Evolutionary conservation across 768 basidiomycete genomes (phyloP).

Genomic region (Dictyophora rubrovolvata): DNA sequence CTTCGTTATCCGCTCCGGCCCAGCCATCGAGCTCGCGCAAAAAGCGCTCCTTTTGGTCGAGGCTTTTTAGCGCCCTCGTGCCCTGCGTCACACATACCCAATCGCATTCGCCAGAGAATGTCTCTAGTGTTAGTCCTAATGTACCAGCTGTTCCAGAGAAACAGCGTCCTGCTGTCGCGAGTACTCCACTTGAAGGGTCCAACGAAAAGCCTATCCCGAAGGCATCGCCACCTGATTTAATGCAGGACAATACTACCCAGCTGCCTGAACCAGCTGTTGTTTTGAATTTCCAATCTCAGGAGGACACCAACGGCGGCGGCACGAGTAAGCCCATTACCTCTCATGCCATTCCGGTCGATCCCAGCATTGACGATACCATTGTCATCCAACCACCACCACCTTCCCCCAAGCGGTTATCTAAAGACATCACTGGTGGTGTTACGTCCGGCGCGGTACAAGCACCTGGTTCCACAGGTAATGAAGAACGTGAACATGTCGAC

Average conservation of each 20-base stretch:
- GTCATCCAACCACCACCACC: slow-evolving; percentile 14
- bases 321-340: background rate
- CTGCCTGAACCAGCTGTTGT: background rate
- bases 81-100: slow-evolving; percentile 54
- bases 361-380: slow-evolving; percentile 22
- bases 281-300: background rate
- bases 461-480: slow-evolving; percentile 66
- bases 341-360: slow-evolving; percentile 35
- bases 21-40: background rate
- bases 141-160: slow-evolving; percentile 23
- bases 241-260: background rate
- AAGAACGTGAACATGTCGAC: slow-evolving; percentile 29
- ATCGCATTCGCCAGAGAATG: slow-evolving; percentile 23
- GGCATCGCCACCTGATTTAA: background rate
- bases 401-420: slow-evolving; percentile 31
- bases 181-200: background rate
- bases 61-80: slow-evolving; percentile 49
- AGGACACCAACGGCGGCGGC: no score
- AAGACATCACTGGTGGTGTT: slow-evolving; percentile 75
- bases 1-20: background rate
- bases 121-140: slow-evolving; percentile 6
- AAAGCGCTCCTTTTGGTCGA: slow-evolving; percentile 49
- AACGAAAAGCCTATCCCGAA: no score
- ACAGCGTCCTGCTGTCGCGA: slow-evolving; percentile 10
- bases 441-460: slow-evolving; percentile 89